Evolutionary conservation across 73 alveolate genomes (phyloP).

Genomic region (Paramecium octaurelia): DNA sequence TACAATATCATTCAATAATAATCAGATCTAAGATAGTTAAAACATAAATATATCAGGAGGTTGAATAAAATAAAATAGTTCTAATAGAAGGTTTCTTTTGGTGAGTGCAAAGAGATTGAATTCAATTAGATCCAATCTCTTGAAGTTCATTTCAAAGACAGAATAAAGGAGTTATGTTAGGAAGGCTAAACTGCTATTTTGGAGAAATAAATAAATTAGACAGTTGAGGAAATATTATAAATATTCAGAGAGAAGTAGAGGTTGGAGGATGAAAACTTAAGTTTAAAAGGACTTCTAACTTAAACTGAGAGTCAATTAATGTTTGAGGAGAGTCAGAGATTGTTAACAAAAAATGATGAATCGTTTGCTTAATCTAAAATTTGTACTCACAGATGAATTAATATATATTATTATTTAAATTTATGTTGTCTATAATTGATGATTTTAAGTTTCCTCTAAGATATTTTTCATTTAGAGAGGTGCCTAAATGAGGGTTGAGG

Average conservation of each 20-base stretch:
- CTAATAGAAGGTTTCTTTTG: background rate
- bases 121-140: background rate
- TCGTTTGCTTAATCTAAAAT: background rate
- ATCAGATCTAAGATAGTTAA: background rate
- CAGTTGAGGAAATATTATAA: background rate
- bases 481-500: too few species aligned
- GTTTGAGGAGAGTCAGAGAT: constrained; percentile 4
- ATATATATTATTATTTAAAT: background rate
- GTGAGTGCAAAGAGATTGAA: background rate
- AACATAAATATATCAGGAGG: background rate
- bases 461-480: background rate
- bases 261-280: background rate
- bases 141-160: background rate
- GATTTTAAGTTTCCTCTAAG: background rate
- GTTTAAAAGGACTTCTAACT: background rate
- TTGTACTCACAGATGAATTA: constrained; percentile 12
- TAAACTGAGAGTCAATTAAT: background rate
- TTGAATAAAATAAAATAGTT: background rate
- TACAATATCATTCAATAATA: background rate
- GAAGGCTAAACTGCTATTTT: background rate
- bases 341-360: background rate
- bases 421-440: background rate
- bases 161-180: background rate
- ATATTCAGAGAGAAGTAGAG: background rate
- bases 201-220: background rate